Conservation (phyloP, 495 filamentous ascomycete genomes). For the Chlorociboria aeruginascens region DNA sequence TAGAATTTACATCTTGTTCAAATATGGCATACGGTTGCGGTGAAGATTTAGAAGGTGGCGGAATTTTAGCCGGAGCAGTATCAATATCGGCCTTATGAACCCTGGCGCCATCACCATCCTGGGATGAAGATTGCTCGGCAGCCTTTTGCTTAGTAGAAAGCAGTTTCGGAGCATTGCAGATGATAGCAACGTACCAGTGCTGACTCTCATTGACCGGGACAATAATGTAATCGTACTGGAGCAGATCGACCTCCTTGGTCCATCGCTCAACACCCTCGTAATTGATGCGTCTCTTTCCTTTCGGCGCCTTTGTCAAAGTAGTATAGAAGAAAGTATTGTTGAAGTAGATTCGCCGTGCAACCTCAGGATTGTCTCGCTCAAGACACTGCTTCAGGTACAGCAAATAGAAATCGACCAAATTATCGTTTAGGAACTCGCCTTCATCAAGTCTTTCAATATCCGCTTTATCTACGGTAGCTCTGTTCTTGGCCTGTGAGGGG, state of each 20-base stretch:
- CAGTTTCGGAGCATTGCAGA: conserved; percentile 68
- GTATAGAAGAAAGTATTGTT: conserved; percentile 90
- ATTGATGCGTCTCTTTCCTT: conserved; percentile 49
- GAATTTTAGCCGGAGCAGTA: background rate
- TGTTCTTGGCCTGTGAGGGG: conserved; percentile 53
- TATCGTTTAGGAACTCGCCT: conserved; percentile 86
- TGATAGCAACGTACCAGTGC: conserved; percentile 95
- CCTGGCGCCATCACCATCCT: background rate
- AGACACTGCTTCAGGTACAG: conserved; percentile 58
- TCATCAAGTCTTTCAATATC: conserved; percentile 75
- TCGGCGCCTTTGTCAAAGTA: conserved; percentile 47
- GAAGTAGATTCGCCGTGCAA: conserved; percentile 61
- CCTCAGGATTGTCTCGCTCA: conserved; percentile 38
- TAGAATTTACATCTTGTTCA: conserved; percentile 1
- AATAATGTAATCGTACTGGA: conserved; percentile 77
- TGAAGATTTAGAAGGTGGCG: background rate
- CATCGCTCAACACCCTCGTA: conserved; percentile 76
- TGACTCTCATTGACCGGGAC: conserved; percentile 79
- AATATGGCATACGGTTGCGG: too few species aligned
- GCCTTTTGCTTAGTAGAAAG: conserved; percentile 26
- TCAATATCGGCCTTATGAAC: background rate
- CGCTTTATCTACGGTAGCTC: conserved; percentile 61
- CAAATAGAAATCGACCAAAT: conserved; percentile 77
- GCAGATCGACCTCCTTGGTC: conserved; percentile 78
- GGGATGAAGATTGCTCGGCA: background rate